Evolutionary conservation across 768 basidiomycete genomes (phyloP).

Genomic region (Naganishia antarctica): DNA sequence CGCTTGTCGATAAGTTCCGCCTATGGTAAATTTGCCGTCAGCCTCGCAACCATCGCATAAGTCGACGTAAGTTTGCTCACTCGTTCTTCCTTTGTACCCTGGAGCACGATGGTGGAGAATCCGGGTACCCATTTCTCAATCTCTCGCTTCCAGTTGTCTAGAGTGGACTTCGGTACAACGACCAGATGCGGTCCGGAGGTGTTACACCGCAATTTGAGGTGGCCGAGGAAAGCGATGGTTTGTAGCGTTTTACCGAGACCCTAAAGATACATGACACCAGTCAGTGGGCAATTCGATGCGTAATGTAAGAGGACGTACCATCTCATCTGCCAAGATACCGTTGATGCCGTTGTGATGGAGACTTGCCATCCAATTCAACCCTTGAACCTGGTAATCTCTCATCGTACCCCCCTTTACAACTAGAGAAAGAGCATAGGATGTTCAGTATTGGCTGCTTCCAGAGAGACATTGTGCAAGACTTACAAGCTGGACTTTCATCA

Average conservation of each 20-base stretch:
- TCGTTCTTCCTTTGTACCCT: constrained; percentile 85
- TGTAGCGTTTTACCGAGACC: constrained; percentile 97
- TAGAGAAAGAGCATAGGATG: constrained; percentile 42
- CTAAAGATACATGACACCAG: constrained; percentile 50
- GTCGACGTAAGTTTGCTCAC: constrained; percentile 41
- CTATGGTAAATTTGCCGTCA: constrained; percentile 33
- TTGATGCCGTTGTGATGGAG: constrained; percentile 94
- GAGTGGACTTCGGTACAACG: constrained; percentile 96
- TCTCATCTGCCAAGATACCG: constrained; percentile 95
- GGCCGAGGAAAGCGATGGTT: constrained; percentile 93
- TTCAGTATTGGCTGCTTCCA: background rate
- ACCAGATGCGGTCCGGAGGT: constrained; percentile 82
- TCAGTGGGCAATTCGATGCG: background rate
- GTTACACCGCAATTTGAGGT: constrained; percentile 76
- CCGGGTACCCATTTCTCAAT: constrained; percentile 87
- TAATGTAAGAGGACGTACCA: constrained; percentile 55
- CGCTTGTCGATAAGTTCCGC: constrained; percentile 70
- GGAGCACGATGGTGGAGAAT: constrained; percentile 71
- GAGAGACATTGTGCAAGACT: constrained; percentile 30
- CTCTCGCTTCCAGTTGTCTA: constrained; percentile 95
- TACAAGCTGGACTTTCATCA: constrained; percentile 87
- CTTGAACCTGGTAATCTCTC: constrained; percentile 92
- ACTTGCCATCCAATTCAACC: constrained; percentile 94
- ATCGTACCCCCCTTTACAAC: constrained; percentile 79
- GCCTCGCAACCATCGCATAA: background rate